Base-by-base conservation (phyloP, 495 filamentous ascomycete species). In the Podospora sp. region DNA sequence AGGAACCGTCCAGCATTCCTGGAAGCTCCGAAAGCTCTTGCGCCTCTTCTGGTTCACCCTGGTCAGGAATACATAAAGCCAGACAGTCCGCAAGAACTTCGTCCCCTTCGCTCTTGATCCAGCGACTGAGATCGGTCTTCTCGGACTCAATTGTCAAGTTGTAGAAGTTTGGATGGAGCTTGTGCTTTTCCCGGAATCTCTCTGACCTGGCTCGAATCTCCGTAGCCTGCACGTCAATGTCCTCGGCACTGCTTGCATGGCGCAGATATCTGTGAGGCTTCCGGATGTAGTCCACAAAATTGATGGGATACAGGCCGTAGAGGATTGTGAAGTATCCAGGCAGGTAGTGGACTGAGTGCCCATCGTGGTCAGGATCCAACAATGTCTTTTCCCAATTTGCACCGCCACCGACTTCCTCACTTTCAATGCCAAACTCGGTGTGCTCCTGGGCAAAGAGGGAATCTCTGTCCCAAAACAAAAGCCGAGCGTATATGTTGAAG, bases 261-360 rank as follows among this genome's bases (percentile, higher is more conserved):
- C 89, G 85, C 1, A 93, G 77, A 66, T 88, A 92, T 70, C 87
- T 84, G 40, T 90, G 85, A 2, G 90, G 90, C 69, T 93, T 92
- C 25, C 90, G 82, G 55, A 93, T 89, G 76, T 91, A 93, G 69
- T 86, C 86, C 81, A 89, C 84, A 73, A 93, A 89, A 72, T 92
- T 92, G 66, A 91, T 85, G n/a, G 90, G 90, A 68, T 92, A 93
- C 9, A 93, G 79, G 14, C 90, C 90, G 66, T 93, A 93, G 2
- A 93, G 79, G 52, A 91, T 87, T 9, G 92, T 87, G 83, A 97
- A 88, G 83, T 97, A 85, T 71, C 92, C 75, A 71, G 88, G 70
- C 71, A 97, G 73, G 74, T 95, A 79, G 71, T 91, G 91, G 50
- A 90, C 80, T 66, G 89, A 77, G 71, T 85, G 74, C 72, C 86